Base-by-base conservation (phyloP, 2,329 filamentous ascomycete species). In the Neopestalotiopsis sp. region DNA sequence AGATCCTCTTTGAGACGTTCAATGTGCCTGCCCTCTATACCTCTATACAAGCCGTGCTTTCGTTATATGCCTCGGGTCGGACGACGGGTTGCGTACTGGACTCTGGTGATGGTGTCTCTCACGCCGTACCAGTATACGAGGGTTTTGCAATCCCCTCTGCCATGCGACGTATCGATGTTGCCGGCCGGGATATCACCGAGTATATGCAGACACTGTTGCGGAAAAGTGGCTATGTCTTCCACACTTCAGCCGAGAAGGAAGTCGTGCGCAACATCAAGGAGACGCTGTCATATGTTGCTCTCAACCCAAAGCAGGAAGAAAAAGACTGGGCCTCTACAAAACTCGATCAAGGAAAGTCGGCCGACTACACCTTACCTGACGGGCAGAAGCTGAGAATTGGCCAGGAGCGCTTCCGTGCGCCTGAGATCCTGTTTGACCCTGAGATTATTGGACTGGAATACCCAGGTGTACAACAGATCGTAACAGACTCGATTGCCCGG, bases 181-280 rank as follows among this genome's bases (percentile, higher is more conserved):
- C 96, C 13, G 96, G 96, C 34, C 89, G 96, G 75, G 96, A 99
- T 81, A 94, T 99, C 24, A 99, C 96, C 61, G 96, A 99, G 81
- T 91, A 99, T 79, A 85, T 99, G 83, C 96, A 99, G 82, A 91
- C 92, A 70, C 84, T 98, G 74, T 85, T 99, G 74, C 89, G 96
- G 77, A 98, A 98, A 86, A 93, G 91, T 75, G 96, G 96, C 64
- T 94, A 96, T 78, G 90, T 98, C 20, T 97, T 99, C 80, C 95
- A 98, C 82, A 99, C 96, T 20, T 98, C 94, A 79, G 96, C 96
- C 13, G 96, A 99, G 86, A 99, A 99, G 84, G 96, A 99, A 83
- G 94, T 98, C n/a, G 96, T 99, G 69, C 90, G 95, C 73, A 88
- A 94, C 81, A 98, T 99, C 84, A 99, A 99, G 84, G 96, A 99